Conservation (phyloP, 225 moss, liverwort and hornwort genomes). For the Marchantia paleacea region DNA sequence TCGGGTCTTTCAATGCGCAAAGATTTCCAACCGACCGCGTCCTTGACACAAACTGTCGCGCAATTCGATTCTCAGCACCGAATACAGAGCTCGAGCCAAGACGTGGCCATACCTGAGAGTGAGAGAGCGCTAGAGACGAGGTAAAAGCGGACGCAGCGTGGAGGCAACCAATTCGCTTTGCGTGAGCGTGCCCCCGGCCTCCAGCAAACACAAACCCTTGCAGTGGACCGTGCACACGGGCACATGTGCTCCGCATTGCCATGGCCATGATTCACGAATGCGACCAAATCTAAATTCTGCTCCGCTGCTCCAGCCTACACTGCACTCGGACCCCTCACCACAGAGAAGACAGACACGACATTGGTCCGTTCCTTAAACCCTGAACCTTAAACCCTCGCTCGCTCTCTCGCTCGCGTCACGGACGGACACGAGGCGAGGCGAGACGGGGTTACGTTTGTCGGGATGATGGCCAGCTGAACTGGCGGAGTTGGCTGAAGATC, state of each 20-base stretch:
- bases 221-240: neutral
- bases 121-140: neutral
- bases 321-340: too few relatives aligned
- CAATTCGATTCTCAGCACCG: neutral
- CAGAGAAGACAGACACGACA: too few relatives aligned
- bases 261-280: neutral
- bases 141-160: neutral
- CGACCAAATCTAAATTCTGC: too few relatives aligned
- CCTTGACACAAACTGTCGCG: neutral
- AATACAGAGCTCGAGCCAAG: neutral
- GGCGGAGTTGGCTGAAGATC: too few relatives aligned
- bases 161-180: neutral
- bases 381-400: too few relatives aligned
- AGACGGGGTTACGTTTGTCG: too few relatives aligned
- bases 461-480: too few relatives aligned
- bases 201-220: neutral
- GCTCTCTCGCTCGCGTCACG: too few relatives aligned
- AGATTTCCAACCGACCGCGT: neutral
- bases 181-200: neutral
- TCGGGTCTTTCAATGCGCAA: neutral
- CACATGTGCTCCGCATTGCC: constrained; percentile 6
- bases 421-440: too few relatives aligned
- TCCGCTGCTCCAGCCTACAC: too few relatives aligned
- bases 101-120: neutral
- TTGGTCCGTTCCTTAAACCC: too few relatives aligned